These are phyloP conservation scores for Candida sp. DNA, from an alignment of 1,139 yeast genomes.

Conservation along the genomic window DNA sequence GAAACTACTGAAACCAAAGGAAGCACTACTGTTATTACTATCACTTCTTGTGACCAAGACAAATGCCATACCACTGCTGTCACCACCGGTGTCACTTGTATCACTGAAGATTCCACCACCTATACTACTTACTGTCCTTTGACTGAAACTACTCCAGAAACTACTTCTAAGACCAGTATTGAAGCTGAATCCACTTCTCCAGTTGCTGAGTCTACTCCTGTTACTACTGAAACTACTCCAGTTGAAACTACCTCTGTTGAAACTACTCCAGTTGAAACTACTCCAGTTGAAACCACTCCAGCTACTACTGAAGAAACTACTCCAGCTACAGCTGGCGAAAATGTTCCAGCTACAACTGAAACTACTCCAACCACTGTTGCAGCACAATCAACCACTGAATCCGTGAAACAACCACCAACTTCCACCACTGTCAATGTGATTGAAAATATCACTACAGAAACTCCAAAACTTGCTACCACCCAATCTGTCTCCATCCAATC, in stretches of 20 bases:
- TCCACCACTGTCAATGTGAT: constrained; percentile 22
- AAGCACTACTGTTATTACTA: constrained; percentile 35
- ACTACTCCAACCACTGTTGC: constrained; percentile 5
- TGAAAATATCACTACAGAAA: constrained; percentile 25
- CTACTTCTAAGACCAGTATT: constrained; percentile 1
- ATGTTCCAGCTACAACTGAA: no score
- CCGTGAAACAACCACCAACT: constrained; percentile 4
- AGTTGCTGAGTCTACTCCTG: background rate
- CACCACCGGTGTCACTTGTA: constrained; percentile 40
- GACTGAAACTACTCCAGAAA: constrained; percentile 7
- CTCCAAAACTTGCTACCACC: constrained; percentile 13
- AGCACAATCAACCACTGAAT: constrained; percentile 1
- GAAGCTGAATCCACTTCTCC: no score
- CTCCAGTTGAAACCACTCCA: constrained; percentile 11
- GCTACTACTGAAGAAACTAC: constrained; percentile 10
- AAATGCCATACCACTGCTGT: constrained; percentile 31
- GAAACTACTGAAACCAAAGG: constrained; percentile 18
- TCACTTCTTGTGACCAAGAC: constrained; percentile 43
- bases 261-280: constrained; percentile 10
- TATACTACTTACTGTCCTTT: constrained; percentile 41
- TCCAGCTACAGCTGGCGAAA: no score
- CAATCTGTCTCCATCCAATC: background rate
- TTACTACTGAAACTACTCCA: constrained; percentile 5
- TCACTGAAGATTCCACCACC: constrained; percentile 17
- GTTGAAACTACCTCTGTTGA: constrained; percentile 13